Conservation (phyloP, 208 protist genomes). For the Naegleria gruberi region DNA sequence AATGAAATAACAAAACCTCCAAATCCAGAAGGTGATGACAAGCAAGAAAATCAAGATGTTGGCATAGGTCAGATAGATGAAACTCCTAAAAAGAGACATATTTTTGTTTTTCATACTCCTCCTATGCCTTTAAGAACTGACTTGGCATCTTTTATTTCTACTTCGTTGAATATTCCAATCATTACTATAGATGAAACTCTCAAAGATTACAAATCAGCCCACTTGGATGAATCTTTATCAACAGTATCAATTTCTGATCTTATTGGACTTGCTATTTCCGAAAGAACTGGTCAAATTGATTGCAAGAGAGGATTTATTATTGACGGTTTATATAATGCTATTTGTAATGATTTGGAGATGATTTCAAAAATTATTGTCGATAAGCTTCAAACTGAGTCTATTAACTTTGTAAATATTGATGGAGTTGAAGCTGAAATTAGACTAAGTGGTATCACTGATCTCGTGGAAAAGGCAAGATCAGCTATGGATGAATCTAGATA, state of each 20-base stretch:
- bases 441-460: slow-evolving; percentile 45
- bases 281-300: slow-evolving; percentile 14
- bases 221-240: not conserved
- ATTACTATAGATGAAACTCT: slow-evolving; percentile 27
- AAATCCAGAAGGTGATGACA: slow-evolving; percentile 32
- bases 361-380: not conserved
- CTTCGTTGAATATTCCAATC: slow-evolving; percentile 32
- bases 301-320: not conserved
- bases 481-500: slow-evolving; percentile 42
- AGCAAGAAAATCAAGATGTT: not conserved
- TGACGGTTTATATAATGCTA: not conserved
- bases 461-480: slow-evolving; percentile 40
- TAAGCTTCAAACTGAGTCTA: not conserved
- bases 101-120: slow-evolving; percentile 62
- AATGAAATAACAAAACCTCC: slow-evolving; percentile 43
- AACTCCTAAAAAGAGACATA: not conserved
- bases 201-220: not conserved
- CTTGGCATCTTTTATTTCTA: slow-evolving; percentile 44
- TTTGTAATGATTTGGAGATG: not conserved
- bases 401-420: slow-evolving; percentile 48
- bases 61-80: slow-evolving; percentile 16
- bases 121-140: slow-evolving; percentile 63
- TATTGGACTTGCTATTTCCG: not conserved
- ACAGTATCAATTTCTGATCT: not conserved
- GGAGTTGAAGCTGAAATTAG: slow-evolving; percentile 55